Percentiles rank a stretch among this genome's conserved stretches.
These are phyloP conservation scores for Calonectria multiphialidica DNA, from an alignment of 2,329 filamentous ascomycete species.

Conservation along the genomic window DNA sequence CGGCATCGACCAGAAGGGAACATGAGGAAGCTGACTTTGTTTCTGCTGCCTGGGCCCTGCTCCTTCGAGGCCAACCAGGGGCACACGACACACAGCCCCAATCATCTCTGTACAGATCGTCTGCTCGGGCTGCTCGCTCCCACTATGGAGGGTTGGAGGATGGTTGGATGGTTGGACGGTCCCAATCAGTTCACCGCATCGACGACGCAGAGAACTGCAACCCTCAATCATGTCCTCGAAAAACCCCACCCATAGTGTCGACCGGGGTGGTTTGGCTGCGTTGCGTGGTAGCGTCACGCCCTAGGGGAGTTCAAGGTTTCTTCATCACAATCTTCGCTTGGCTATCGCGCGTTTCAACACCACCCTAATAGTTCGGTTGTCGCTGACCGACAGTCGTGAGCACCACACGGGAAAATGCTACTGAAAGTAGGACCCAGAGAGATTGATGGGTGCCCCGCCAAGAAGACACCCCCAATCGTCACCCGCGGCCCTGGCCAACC, in stretches of 20 bases:
- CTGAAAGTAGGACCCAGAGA: not conserved
- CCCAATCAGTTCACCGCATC: slow-evolving; percentile 5
- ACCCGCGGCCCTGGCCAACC: slow-evolving; percentile 16
- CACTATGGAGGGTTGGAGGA: too few relatives aligned
- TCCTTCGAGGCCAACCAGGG: not conserved
- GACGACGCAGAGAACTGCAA: not conserved
- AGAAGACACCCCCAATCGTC: slow-evolving; percentile 14
- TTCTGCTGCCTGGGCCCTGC: slow-evolving; percentile 33
- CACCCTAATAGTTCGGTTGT: not conserved
- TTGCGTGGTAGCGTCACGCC: not conserved
- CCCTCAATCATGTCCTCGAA: not conserved
- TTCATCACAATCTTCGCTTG: slow-evolving; percentile 4
- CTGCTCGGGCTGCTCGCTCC: not conserved
- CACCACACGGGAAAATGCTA: not conserved
- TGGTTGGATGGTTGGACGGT: not conserved
- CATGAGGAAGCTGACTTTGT: slow-evolving; percentile 10
- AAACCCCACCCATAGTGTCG: not conserved
- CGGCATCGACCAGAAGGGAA: slow-evolving; percentile 12
- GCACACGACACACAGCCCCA: slow-evolving; percentile 12
- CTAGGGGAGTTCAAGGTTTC: slow-evolving; percentile 5
- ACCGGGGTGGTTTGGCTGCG: not conserved
- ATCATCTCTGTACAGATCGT: slow-evolving; percentile 4
- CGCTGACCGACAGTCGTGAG: slow-evolving; percentile 1
- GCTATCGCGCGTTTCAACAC: slow-evolving; percentile 15
- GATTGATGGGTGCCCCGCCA: not conserved